A percentile compares a stretch with the other conserved stretches of the same genome.
Conservation (phyloP, 495 filamentous ascomycete genomes). For the Lasiosphaeria ovina region DNA sequence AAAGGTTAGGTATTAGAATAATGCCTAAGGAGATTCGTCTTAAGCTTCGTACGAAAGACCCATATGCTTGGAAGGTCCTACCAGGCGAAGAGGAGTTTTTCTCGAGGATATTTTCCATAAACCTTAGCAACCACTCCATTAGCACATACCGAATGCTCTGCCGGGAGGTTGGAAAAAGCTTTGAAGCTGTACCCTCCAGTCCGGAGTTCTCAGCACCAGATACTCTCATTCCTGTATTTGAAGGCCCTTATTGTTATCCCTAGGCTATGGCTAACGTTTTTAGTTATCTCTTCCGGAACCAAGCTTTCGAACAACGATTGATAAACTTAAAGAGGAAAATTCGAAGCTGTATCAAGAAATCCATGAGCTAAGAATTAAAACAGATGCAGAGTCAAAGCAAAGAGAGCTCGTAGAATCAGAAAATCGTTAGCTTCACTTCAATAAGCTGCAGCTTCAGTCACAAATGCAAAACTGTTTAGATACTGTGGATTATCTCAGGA, state of each 20-base stretch:
- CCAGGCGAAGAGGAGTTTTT: slow-evolving; percentile 7
- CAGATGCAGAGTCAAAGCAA: not conserved
- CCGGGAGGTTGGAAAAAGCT: slow-evolving; percentile 5
- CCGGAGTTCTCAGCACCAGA: not conserved
- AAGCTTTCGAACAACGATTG: not conserved
- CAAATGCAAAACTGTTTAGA: too few species aligned
- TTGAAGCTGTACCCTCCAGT: slow-evolving; percentile 2
- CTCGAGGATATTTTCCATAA: slow-evolving; percentile 4
- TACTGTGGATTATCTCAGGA: too few species aligned
- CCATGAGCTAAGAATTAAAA: not conserved
- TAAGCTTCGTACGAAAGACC: slow-evolving; percentile 2
- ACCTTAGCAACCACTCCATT: slow-evolving; percentile 4
- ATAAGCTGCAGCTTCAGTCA: not conserved
- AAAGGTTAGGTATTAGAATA: slow-evolving; percentile 8
- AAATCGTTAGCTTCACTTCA: not conserved
- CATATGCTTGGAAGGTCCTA: slow-evolving; percentile 5
- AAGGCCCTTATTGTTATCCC: not conserved
- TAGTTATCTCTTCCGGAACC: not conserved
- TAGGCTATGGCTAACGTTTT: not conserved
- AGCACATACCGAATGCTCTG: slow-evolving; percentile 1
- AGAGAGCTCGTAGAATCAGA: slow-evolving; percentile 1
- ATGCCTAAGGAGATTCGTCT: slow-evolving; percentile 1
- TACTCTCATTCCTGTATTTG: not conserved
- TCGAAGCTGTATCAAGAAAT: not conserved
- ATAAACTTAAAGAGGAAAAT: slow-evolving; percentile 6